These are phyloP conservation scores for Aurantiochytrium sp. DNA, from an alignment of 108 stramenopile species.

Conservation along the genomic window DNA sequence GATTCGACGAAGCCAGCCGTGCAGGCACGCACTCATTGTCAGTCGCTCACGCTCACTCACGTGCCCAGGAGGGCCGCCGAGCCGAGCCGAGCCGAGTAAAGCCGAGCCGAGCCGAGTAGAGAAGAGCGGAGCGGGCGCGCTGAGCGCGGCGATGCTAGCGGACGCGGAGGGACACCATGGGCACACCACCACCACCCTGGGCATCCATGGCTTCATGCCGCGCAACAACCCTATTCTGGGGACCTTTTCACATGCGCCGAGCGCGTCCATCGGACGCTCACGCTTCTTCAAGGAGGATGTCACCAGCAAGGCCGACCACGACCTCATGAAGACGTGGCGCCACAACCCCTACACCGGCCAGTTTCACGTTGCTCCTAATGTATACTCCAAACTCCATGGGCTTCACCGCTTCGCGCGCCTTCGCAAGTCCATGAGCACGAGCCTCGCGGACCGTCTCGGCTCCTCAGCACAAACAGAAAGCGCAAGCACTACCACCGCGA, in stretches of 20 bases:
- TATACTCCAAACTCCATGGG: background rate
- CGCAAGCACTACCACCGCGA: no score
- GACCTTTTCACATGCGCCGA: background rate
- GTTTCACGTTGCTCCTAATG: background rate
- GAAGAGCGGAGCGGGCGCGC: no score
- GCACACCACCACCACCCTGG: no score
- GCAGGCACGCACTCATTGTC: no score
- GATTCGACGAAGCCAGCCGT: no score
- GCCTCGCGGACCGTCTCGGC: background rate
- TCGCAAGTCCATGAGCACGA: background rate
- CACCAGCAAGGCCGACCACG: background rate
- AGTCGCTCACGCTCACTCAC: no score
- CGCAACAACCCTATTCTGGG: background rate
- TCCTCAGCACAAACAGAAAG: no score
- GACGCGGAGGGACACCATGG: no score
- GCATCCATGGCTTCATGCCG: slow-evolving; percentile 10
- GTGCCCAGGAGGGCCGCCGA: no score
- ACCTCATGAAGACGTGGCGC: background rate
- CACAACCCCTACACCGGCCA: background rate
- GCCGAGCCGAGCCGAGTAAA: no score
- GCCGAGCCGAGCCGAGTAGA: no score
- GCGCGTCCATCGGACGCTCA: background rate
- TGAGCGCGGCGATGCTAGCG: no score
- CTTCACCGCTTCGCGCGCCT: background rate
- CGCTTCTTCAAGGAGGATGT: slow-evolving; percentile 8